Evolutionary conservation across 495 filamentous ascomycete genomes (phyloP).

Genomic region (Cercophora newfieldiana): DNA sequence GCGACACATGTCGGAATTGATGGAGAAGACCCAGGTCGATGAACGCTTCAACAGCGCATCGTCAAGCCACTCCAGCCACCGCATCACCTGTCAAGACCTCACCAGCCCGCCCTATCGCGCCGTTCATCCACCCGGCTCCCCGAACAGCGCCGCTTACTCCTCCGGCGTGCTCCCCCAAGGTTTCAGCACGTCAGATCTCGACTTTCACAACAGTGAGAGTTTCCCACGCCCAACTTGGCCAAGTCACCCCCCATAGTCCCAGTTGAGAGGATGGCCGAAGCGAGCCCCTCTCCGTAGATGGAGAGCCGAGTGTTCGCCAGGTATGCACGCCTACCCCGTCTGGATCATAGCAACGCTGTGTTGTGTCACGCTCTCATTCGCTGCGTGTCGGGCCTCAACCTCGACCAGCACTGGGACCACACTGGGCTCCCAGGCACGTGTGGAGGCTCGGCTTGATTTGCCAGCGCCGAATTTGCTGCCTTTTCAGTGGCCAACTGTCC

Average conservation of each 20-base stretch:
- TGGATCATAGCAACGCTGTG: constrained; percentile 29
- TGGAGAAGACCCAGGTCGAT: neutral
- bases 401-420: constrained; percentile 3
- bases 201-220: neutral
- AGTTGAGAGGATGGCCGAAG: constrained; percentile 18
- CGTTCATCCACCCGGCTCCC: neutral
- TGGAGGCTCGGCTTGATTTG: neutral
- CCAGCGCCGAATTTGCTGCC: neutral
- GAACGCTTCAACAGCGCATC: neutral
- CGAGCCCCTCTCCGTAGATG: constrained; percentile 21
- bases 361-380: constrained; percentile 41
- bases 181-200: neutral
- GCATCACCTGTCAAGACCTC: neutral
- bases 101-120: neutral
- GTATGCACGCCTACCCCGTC: constrained; percentile 26
- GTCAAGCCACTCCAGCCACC: constrained; percentile 15
- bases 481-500: constrained; percentile 13
- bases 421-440: constrained; percentile 1
- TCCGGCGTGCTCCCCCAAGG: neutral
- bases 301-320: constrained; percentile 24
- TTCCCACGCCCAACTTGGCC: neutral
- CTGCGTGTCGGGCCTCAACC: constrained; percentile 24
- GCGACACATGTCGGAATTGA: constrained; percentile 9
- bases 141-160: neutral
- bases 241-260: constrained; percentile 2